Evolutionary conservation across 192 early-diverging fungal genomes (phyloP).

Genomic region (Glomus cerebriforme): DNA sequence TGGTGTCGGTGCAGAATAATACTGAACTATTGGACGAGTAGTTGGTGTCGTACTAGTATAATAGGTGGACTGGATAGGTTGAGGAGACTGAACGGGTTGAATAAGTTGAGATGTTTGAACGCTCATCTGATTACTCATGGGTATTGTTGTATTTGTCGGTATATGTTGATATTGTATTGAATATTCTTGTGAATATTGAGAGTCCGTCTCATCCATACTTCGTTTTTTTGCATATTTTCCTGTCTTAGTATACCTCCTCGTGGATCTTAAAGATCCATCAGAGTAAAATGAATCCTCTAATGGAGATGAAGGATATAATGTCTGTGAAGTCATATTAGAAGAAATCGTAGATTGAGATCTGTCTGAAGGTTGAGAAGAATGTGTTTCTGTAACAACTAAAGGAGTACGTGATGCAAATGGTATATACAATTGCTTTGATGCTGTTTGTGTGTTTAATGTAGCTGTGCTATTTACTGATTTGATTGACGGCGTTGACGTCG

Average conservation of each 20-base stretch:
- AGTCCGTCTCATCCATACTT: slow-evolving; percentile 23
- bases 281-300: background rate
- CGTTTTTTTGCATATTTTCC: slow-evolving; percentile 64
- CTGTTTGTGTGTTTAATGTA: background rate
- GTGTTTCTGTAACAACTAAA: background rate
- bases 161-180: background rate
- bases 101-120: background rate
- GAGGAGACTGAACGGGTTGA: no score
- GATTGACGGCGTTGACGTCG: background rate
- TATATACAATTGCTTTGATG: background rate
- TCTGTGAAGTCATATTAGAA: background rate
- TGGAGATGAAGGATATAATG: background rate
- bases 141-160: background rate
- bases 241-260: slow-evolving; percentile 59
- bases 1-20: background rate
- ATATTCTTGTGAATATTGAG: background rate
- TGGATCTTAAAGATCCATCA: slow-evolving; percentile 28
- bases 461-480: background rate
- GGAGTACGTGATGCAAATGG: background rate
- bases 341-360: background rate
- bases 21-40: background rate
- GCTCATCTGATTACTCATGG: background rate
- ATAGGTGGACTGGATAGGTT: background rate
- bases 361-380: background rate
- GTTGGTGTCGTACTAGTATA: slow-evolving; percentile 3